A percentile compares a stretch with the other conserved stretches of the same genome.
phyloP scores from a whole-genome alignment of 2,329 filamentous ascomycete genomes.

The Aspergillus flavus region DNA sequence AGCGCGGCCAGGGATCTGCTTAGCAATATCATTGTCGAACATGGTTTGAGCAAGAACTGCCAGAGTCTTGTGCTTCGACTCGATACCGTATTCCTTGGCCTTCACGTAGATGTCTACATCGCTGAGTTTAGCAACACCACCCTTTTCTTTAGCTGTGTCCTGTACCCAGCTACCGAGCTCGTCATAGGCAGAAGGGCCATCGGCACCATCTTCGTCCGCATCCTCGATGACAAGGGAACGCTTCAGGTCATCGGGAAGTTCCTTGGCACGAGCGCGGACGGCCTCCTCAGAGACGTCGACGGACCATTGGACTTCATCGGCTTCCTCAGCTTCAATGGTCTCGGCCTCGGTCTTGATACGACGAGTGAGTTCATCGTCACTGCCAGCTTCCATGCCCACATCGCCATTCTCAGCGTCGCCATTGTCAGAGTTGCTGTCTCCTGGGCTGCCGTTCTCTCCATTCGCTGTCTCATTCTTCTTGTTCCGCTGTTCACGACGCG shows the following conservation, averaged over 20 bases:
- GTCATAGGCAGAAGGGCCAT: slow-evolving; percentile 80
- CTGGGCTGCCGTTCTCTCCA: slow-evolving; percentile 63
- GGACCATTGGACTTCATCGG: slow-evolving; percentile 90
- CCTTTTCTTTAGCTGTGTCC: slow-evolving; percentile 68
- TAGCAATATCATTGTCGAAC: slow-evolving; percentile 85
- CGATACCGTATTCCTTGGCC: slow-evolving; percentile 93
- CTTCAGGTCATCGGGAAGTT: slow-evolving; percentile 93
- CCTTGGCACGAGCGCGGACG: slow-evolving; percentile 89
- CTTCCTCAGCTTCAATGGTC: slow-evolving; percentile 70
- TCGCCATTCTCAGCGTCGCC: slow-evolving; percentile 67
- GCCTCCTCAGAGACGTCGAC: slow-evolving; percentile 96
- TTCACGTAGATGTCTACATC: slow-evolving; percentile 94
- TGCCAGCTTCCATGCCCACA: slow-evolving; percentile 69
- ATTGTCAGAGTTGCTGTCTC: slow-evolving; percentile 66
- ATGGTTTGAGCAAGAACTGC: slow-evolving; percentile 90
- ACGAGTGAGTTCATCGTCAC: slow-evolving; percentile 89
- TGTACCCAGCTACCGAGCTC: slow-evolving; percentile 92
- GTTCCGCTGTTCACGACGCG: slow-evolving; percentile 76
- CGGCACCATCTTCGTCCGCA: slow-evolving; percentile 77
- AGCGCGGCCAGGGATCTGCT: slow-evolving; percentile 83
- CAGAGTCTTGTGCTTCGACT: slow-evolving; percentile 89
- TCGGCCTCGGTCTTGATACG: slow-evolving; percentile 68
- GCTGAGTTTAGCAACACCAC: slow-evolving; percentile 75
- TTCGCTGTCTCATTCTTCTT: slow-evolving; percentile 62
- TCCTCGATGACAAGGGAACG: slow-evolving; percentile 82